Base-by-base conservation (phyloP, 2,329 filamentous ascomycete genomes). In the Colletotrichum endophyticum region DNA sequence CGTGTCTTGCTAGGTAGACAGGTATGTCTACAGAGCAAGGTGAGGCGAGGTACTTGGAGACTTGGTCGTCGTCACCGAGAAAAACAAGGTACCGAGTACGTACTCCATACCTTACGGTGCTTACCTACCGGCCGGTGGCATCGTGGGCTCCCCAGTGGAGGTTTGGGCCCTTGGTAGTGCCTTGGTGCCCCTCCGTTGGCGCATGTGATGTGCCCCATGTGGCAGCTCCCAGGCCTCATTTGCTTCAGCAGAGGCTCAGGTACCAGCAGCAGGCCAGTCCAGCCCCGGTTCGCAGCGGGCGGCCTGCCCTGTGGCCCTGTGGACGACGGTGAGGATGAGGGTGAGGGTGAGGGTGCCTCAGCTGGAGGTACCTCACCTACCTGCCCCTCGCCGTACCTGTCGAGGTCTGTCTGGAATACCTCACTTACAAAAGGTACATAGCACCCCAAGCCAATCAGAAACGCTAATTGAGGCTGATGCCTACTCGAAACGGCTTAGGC, bases 141-240 rank as follows among this genome's bases (percentile, higher is more conserved):
- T 69, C 59, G 44, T 73, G 63, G 70, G 30, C 61, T 66, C 28
- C 13, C n/a, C 25, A 57, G 69, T 73, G 73, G 70, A 69, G 64
- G 44, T 76, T 73, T 64, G 56, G 64, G 53, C 36, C 53, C 70
- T 73, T 64, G 73, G 73, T 59, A 66, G 70, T 66, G 73, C 64
- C 73, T 76, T 76, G 73, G 73, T 77, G 75, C 72, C 75, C 72
- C 72, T 75, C 74, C 72, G 71, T 77, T 77, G 72, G 72, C 71
- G 67, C 75, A 77, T 77, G 75, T 77, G 75, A 77, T 77, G 75
- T 56, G 53, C 66, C 75, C 59, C 75, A 77, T 77, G 75, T 77
- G 75, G 75, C 72, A 77, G 66, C 53, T 76, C 64, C 63, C 64
- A 76, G 73, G 70, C 70, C 73, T 73, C 70, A 76, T 64, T 76